Base-by-base conservation (phyloP, 1,284 basidiomycete species). In the Wolfiporia cocos region DNA sequence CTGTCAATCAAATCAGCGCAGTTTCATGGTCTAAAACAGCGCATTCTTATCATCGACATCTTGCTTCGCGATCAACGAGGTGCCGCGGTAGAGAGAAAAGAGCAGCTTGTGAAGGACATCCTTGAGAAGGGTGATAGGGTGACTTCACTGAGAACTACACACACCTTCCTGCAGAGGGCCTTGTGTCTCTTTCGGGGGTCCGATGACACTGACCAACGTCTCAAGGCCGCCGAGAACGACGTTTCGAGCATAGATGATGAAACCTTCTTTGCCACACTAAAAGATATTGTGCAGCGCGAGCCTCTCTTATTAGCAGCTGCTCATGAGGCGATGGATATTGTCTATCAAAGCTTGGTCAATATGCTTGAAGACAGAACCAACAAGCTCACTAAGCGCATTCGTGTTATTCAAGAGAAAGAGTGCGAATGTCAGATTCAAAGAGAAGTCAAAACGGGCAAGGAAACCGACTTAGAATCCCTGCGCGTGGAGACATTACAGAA, bases 381-480 rank as follows among this genome's bases (percentile, higher is more conserved):
- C 1, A 51, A 36, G n/a, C 30, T 42, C 3, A 45, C 44, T 5
- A 15, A 11, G 3, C 21, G 20, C 2, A 41, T 57, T 3, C 38
- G 49, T 32, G 12, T 21, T 0, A 41, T 49, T 15, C 67, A 65
- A 26, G 30, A 49, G 10, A 42, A 56, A 1, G 28, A 23, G 0
- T 48, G 44, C 37, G 44, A 43, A 17, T 18, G 11, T 1, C 41
- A 48, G 38, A 24, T 61, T 20, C 18, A 17, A 2, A 28, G 20
- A 11, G 37, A 38, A 29, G 19, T 23, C 14, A 23, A 24, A 6
- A 15, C 24, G 18, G 7, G 28, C 22, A 38, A 28, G 34, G 6
- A 9, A 18, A 36, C 14, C 4, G 5, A 39, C 4, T 28, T n/a
- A n/a, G n/a, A n/a, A n/a, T n/a, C n/a, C n/a, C n/a, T n/a, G n/a